A percentile compares a stretch with the other conserved stretches of the same genome.
phyloP scores from a whole-genome alignment of 768 basidiomycete species.

The Leucosporidium yakuticum region DNA sequence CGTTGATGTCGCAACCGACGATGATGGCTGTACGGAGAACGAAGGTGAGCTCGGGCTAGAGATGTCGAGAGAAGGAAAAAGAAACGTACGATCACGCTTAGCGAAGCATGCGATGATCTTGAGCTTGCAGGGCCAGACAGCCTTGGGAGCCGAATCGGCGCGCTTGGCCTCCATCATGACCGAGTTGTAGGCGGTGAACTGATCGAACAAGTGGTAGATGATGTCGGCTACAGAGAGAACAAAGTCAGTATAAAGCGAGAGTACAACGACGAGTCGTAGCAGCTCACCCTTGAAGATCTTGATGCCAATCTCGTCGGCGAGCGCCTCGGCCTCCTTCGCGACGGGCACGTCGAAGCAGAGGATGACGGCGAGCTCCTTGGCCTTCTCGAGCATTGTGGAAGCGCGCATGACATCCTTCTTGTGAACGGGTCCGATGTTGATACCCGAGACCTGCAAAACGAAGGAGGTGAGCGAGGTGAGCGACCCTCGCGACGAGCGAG shows the following conservation, averaged over 20 bases:
- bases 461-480: neutral
- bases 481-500: neutral
- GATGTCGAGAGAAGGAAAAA: neutral
- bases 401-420: conserved; percentile 90
- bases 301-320: conserved; percentile 92
- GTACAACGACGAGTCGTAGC: too few relatives aligned
- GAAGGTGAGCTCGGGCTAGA: neutral
- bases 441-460: conserved; percentile 63
- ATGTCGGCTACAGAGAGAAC: conserved; percentile 69
- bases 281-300: conserved; percentile 81
- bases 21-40: conserved; percentile 55
- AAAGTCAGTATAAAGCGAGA: neutral
- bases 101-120: conserved; percentile 90
- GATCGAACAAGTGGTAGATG: conserved; percentile 95
- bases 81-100: conserved; percentile 68
- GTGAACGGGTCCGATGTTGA: conserved; percentile 95
- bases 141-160: conserved; percentile 83
- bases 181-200: conserved; percentile 87
- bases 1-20: conserved; percentile 89
- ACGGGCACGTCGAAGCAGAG: conserved; percentile 94
- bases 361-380: conserved; percentile 88
- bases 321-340: conserved; percentile 83
- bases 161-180: conserved; percentile 90
- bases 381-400: conserved; percentile 89
- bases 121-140: conserved; percentile 92